Evolutionary conservation across 768 basidiomycete species (phyloP), one percentile per base, ranked within the genome.

Genomic region (Podaxis sp.): DNA sequence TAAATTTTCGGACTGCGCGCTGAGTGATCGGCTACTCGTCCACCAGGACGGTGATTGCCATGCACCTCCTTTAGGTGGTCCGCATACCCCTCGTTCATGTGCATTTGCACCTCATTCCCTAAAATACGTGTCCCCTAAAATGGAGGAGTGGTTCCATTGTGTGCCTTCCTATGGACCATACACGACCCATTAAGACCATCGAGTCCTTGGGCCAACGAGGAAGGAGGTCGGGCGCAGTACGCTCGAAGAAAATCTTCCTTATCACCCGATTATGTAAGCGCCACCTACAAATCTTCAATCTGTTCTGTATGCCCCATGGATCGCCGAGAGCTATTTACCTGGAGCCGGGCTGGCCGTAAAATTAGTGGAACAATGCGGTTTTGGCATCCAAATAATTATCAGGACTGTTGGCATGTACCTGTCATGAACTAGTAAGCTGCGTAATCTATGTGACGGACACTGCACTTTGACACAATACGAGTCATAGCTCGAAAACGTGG

Each of bases 401-500:
- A 9, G 33, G 33, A 33, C 33, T 7, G 33, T 33, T 9, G 33
- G 7, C 27, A 33, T 33, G 33, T 33, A 2, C 33, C 29, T 33
- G 1, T 1, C 29, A 33, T 9, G 1, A 33, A 33, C 29, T 33
- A 9, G 8, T 9, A 33, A 9, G 33, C 33, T 33, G 33, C 33
- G 33, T 33, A 33, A 33, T 9, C 8, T 9, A 33, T 33, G 33
- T 33, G 8, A 33, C 43, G 8, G 19, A 19, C 19, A 17, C 6
- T 46, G 43, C 36, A n/a, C 19, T 13, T 19, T 55, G 37, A 40
- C 54, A 24, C 22, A 55, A 40, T 17, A 25, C 52, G 25, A 54
- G 33, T 55, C 54, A 11, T 19, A 25, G 37, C 54, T 55, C 27
- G 33, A 50, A 33, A 58, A 58, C 58, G 58, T 41, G 58, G 58